Conservation (phyloP, 2,329 filamentous ascomycete genomes). For the Graphilbum sp. region DNA sequence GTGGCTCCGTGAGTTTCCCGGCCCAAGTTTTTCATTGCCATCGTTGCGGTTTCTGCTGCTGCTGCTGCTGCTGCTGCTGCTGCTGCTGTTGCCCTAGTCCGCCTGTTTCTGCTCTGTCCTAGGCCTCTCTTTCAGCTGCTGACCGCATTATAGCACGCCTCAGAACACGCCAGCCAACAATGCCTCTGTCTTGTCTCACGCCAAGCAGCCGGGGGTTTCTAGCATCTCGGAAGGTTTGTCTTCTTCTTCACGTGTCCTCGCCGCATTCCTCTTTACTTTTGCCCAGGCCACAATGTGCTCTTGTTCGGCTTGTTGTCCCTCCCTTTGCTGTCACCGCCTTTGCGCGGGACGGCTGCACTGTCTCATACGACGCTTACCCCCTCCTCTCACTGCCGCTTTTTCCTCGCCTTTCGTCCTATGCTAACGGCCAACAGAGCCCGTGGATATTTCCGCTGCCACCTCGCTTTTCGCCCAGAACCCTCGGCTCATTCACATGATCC, state of each 20-base stretch:
- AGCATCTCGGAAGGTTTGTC: constrained; percentile 93
- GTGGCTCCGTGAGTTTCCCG: constrained; percentile 47
- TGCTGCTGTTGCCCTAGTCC: no score
- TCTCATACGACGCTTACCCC: not conserved
- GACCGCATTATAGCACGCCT: constrained; percentile 53
- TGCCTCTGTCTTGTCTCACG: constrained; percentile 93
- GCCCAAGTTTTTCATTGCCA: no score
- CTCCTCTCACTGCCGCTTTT: not conserved
- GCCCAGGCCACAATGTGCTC: no score
- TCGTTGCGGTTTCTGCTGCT: constrained; percentile 3
- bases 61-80: constrained; percentile 2
- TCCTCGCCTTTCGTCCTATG: not conserved
- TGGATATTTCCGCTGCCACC: constrained; percentile 73
- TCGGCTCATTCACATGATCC: constrained; percentile 89
- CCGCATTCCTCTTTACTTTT: not conserved
- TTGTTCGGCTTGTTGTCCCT: not conserved
- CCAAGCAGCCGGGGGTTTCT: constrained; percentile 81
- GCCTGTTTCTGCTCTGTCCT: no score
- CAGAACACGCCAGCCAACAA: constrained; percentile 95
- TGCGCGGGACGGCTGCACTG: not conserved
- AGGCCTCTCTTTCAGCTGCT: no score
- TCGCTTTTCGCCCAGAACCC: constrained; percentile 95
- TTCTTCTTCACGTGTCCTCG: not conserved
- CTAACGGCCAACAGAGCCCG: constrained; percentile 50
- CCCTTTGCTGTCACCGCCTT: not conserved